phyloP scores from a whole-genome alignment of 345 rosid genomes.

The Angophora floribunda region DNA sequence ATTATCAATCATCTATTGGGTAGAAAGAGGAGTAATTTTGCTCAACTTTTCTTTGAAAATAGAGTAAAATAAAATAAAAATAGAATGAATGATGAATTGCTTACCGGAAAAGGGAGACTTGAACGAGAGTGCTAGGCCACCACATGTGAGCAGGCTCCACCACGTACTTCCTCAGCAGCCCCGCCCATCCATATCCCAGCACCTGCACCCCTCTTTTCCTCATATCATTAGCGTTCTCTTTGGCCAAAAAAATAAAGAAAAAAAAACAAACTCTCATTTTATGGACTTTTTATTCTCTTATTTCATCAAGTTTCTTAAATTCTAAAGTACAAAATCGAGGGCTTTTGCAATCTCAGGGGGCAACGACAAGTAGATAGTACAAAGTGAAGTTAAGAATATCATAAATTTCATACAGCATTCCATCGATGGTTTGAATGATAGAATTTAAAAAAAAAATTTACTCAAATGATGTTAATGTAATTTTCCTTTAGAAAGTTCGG shows the following conservation, averaged over 20 bases:
- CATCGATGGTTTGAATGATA: rapidly evolving
- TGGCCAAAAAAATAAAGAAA: background rate
- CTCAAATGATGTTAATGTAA: background rate
- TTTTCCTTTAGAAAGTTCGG: background rate
- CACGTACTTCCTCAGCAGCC: constrained; percentile 7
- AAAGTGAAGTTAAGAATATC: background rate
- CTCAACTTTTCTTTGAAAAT: background rate
- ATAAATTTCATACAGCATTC: background rate
- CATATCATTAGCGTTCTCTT: background rate
- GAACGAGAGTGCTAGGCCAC: constrained; percentile 12
- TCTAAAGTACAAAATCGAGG: background rate
- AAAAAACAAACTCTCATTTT: background rate
- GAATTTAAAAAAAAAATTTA: background rate
- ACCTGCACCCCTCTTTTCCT: background rate
- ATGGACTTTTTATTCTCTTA: background rate
- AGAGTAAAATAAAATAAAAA: too few relatives aligned
- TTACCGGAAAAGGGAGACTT: constrained; percentile 12
- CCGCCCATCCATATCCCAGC: constrained; percentile 13
- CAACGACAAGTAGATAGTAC: rapidly evolving
- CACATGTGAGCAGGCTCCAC: constrained; percentile 16
- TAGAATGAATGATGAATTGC: background rate
- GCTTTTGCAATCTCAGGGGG: background rate
- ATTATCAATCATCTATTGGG: background rate
- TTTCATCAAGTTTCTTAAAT: background rate
- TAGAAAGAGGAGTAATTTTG: background rate